phyloP scores from a whole-genome alignment of 805 yeast species.

The Zygosaccharomyces pseudorouxii region DNA sequence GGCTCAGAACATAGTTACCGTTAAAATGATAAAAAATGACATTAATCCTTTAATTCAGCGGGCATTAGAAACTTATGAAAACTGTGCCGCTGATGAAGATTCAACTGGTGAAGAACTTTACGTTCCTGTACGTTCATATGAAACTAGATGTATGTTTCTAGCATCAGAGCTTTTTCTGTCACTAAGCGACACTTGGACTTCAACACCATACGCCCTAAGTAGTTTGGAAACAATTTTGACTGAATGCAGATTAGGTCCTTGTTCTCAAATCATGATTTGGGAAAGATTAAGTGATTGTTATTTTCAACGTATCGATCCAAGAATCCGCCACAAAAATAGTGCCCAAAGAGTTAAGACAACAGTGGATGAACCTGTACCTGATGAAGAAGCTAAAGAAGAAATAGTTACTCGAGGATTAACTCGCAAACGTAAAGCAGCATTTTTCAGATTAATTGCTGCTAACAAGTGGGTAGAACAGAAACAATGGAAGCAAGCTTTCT shows the following conservation, averaged over 20 bases:
- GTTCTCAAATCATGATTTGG: slow-evolving; percentile 48
- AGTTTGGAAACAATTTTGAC: slow-evolving; percentile 44
- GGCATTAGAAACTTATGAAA: slow-evolving; percentile 34
- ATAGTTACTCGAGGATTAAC: slow-evolving; percentile 49
- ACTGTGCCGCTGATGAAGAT: slow-evolving; percentile 44
- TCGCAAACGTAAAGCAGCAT: slow-evolving; percentile 64
- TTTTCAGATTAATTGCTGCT: slow-evolving; percentile 74
- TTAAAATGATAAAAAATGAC: slow-evolving; percentile 41
- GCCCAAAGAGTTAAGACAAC: slow-evolving; percentile 5
- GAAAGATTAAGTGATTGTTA: slow-evolving; percentile 54
- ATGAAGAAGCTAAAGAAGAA: slow-evolving; percentile 32
- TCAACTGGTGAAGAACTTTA: slow-evolving; percentile 44
- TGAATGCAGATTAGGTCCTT: slow-evolving; percentile 43
- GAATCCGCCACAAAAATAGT: slow-evolving; percentile 30
- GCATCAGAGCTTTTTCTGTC: slow-evolving; percentile 63
- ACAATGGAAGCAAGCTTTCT: slow-evolving; percentile 31
- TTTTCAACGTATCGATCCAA: slow-evolving; percentile 38
- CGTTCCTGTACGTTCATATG: slow-evolving; percentile 45
- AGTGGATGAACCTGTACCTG: slow-evolving; percentile 7
- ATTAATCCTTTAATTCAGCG: slow-evolving; percentile 39
- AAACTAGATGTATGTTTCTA: slow-evolving; percentile 60
- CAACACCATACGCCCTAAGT: slow-evolving; percentile 41
- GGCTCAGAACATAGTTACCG: slow-evolving; percentile 40
- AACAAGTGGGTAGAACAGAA: slow-evolving; percentile 55
- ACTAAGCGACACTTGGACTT: slow-evolving; percentile 40